Conservation (phyloP, 1,139 yeast genomes). For the Magnusiomyces magnusii region DNA sequence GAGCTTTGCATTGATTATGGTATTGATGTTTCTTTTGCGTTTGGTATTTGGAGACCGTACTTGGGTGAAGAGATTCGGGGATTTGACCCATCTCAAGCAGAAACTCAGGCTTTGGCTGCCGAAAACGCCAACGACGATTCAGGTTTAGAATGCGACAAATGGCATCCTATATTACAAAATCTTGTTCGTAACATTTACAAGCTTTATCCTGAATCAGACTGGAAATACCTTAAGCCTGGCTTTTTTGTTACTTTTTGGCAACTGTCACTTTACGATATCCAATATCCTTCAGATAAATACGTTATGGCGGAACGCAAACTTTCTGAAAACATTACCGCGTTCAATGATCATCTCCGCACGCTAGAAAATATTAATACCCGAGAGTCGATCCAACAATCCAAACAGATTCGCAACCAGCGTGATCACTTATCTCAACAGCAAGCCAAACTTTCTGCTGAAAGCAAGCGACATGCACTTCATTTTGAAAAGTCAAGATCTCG, state of each 20-base stretch:
- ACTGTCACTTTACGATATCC: slow-evolving; percentile 64
- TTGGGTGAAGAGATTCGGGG: slow-evolving; percentile 33
- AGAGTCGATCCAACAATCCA: slow-evolving; percentile 14
- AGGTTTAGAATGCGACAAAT: slow-evolving; percentile 15
- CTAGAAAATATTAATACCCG: slow-evolving; percentile 15
- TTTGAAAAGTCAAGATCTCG: slow-evolving; percentile 29
- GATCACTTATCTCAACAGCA: slow-evolving; percentile 21
- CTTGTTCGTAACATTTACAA: slow-evolving; percentile 22
- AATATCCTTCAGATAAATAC: slow-evolving; percentile 48
- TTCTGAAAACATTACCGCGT: slow-evolving; percentile 17
- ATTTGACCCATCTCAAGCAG: slow-evolving; percentile 16
- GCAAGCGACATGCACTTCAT: slow-evolving; percentile 32
- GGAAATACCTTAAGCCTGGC: slow-evolving; percentile 37
- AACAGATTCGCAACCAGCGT: slow-evolving; percentile 17
- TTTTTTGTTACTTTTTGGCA: slow-evolving; percentile 68
- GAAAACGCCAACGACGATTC: slow-evolving; percentile 10
- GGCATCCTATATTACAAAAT: slow-evolving; percentile 26
- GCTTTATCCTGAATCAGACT: slow-evolving; percentile 30
- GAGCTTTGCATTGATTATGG: slow-evolving; percentile 44
- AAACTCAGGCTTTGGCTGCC: slow-evolving; percentile 12
- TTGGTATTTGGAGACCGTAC: slow-evolving; percentile 66
- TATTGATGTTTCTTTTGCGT: slow-evolving; percentile 61
- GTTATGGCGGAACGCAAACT: slow-evolving; percentile 37
- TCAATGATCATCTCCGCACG: slow-evolving; percentile 14
- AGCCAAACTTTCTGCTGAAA: slow-evolving; percentile 28